Conservation (phyloP, 257 asterid genomes). For the Cordia subcordata region DNA sequence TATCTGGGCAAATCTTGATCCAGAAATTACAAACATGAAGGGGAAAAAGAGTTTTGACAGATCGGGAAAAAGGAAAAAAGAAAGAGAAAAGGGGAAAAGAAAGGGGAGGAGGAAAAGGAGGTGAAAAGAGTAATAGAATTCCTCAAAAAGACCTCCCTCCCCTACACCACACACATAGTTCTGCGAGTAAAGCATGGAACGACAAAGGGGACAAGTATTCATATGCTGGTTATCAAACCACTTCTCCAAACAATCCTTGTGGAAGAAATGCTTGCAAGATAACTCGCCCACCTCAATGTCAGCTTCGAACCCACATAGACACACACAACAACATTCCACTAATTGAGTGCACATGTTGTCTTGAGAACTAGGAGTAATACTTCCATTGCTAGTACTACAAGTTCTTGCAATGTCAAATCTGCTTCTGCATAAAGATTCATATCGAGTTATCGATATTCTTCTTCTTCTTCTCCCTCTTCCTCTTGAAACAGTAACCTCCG, state of each 20-base stretch:
- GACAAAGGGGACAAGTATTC: constrained; percentile 68
- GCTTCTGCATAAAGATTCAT: constrained; percentile 27
- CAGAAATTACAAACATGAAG: too few relatives aligned
- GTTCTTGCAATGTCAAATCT: constrained; percentile 1
- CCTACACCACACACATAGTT: too few relatives aligned
- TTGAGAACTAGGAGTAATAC: background rate
- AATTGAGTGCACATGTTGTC: constrained; percentile 5
- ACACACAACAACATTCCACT: constrained; percentile 50
- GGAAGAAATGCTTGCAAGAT: constrained; percentile 71
- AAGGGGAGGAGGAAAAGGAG: too few relatives aligned
- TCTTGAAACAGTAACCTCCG: background rate
- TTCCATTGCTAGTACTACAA: background rate
- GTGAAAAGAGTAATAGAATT: background rate
- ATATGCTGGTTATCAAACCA: constrained; percentile 54
- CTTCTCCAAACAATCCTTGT: constrained; percentile 50
- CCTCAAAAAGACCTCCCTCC: too few relatives aligned
- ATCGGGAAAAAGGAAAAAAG: too few relatives aligned
- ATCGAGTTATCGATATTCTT: constrained; percentile 33
- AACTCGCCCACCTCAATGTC: constrained; percentile 59
- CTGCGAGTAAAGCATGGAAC: constrained; percentile 24
- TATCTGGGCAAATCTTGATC: too few relatives aligned
- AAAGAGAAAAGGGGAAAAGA: too few relatives aligned
- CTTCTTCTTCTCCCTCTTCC: constrained; percentile 20
- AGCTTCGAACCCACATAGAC: constrained; percentile 42
- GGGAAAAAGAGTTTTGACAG: too few relatives aligned